Evolutionary conservation across 2,329 filamentous ascomycete genomes (phyloP).

Genomic region (Ophiostoma quercus): DNA sequence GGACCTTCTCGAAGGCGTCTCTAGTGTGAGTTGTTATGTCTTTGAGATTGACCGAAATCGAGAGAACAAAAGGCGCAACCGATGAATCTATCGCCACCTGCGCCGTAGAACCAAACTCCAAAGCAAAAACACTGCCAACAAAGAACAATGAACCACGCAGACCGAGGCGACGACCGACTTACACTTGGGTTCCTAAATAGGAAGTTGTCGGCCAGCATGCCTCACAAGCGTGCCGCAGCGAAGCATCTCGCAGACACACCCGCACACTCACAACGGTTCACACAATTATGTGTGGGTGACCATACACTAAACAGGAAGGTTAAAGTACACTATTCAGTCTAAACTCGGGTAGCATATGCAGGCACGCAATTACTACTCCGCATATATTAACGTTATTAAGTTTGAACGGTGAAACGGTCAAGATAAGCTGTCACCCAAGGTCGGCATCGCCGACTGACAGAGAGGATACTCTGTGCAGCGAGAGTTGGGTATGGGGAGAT

Average conservation of each 20-base stretch:
- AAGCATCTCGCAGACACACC: neutral
- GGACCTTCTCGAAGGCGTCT: slow-evolving; percentile 25
- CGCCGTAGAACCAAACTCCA: neutral
- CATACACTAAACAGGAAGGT: slow-evolving; percentile 2
- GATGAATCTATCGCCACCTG: neutral
- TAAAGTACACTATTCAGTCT: neutral
- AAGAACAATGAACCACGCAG: neutral
- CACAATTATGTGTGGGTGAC: neutral
- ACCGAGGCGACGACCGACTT: neutral
- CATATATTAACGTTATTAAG: slow-evolving; percentile 3
- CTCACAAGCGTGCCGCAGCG: neutral
- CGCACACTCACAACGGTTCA: neutral
- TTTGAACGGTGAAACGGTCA: slow-evolving; percentile 2
- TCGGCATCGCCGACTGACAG: neutral
- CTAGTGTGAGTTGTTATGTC: neutral
- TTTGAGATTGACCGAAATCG: neutral
- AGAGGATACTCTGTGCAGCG: neutral
- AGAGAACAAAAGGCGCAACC: neutral
- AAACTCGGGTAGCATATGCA: neutral
- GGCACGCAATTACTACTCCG: neutral
- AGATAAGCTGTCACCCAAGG: slow-evolving; percentile 1
- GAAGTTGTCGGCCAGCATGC: neutral
- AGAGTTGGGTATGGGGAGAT: neutral
- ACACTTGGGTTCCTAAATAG: neutral
- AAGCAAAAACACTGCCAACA: neutral